phyloP scores from a whole-genome alignment of 768 basidiomycete species.

The Pisolithus albus region DNA sequence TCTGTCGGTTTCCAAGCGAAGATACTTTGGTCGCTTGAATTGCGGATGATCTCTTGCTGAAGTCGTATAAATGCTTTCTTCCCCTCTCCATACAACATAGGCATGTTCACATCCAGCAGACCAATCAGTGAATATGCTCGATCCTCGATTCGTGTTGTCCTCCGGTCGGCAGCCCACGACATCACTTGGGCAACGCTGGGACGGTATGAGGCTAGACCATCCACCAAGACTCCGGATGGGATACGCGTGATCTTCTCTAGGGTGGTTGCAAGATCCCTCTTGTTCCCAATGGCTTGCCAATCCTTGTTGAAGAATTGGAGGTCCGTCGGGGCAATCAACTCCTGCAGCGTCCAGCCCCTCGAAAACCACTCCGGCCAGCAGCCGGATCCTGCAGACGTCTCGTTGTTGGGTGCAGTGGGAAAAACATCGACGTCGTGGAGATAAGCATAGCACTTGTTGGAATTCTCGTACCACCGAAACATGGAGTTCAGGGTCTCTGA shows the following conservation, averaged over 20 bases:
- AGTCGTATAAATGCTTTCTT: slow-evolving; percentile 3
- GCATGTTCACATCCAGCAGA: slow-evolving; percentile 7
- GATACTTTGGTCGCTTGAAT: neutral
- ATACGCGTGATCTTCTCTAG: neutral
- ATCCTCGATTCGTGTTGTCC: slow-evolving; percentile 13
- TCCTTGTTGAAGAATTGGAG: slow-evolving; percentile 11
- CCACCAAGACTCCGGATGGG: neutral
- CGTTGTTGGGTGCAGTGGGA: neutral
- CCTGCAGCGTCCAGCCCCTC: slow-evolving; percentile 9
- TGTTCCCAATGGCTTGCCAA: slow-evolving; percentile 4
- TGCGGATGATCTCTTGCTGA: slow-evolving; percentile 1
- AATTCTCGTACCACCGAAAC: too few species aligned
- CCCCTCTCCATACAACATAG: slow-evolving; percentile 14
- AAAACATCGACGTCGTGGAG: too few species aligned
- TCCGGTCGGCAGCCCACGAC: slow-evolving; percentile 12
- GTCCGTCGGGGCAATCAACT: slow-evolving; percentile 10
- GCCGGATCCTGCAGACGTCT: neutral
- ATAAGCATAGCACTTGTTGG: too few species aligned
- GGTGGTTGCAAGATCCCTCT: neutral
- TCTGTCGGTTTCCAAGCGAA: too few species aligned
- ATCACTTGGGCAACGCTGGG: slow-evolving; percentile 5
- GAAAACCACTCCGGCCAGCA: slow-evolving; percentile 10
- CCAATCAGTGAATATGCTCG: slow-evolving; percentile 12
- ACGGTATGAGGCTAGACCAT: too few species aligned
- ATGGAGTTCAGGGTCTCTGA: too few species aligned